Percentiles rank a stretch among this genome's conserved stretches.
Conservation (phyloP, 2,329 filamentous ascomycete species). For the Chrysoporthe puriensis region DNA sequence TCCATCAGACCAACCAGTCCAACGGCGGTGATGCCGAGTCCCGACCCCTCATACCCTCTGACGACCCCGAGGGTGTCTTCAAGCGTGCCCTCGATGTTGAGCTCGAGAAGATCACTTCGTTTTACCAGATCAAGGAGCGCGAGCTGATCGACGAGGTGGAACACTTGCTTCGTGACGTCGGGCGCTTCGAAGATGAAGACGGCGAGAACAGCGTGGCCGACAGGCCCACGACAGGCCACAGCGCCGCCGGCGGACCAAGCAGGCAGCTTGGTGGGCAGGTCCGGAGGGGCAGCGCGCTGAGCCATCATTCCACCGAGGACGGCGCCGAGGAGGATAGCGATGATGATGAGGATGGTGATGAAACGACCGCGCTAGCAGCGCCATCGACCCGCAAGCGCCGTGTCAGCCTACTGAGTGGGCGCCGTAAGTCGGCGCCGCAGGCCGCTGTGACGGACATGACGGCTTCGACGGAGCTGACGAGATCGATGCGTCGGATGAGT, state of each 20-base stretch:
- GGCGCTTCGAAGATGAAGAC: constrained; percentile 62
- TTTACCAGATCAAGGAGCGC: constrained; percentile 86
- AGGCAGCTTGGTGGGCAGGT: constrained; percentile 31
- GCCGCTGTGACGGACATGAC: constrained; percentile 58
- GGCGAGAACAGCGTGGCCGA: constrained; percentile 34
- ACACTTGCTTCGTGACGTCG: constrained; percentile 74
- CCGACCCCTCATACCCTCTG: constrained; percentile 75
- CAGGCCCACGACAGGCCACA: constrained; percentile 33
- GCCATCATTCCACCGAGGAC: constrained; percentile 57
- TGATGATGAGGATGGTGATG: constrained; percentile 62
- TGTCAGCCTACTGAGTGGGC: constrained; percentile 43
- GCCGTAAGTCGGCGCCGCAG: constrained; percentile 43
- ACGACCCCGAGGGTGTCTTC: constrained; percentile 82
- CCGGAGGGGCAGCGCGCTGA: constrained; percentile 43
- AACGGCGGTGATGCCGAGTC: constrained; percentile 70
- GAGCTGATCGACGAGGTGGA: constrained; percentile 84
- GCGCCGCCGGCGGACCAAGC: constrained; percentile 34
- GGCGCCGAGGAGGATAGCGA: constrained; percentile 67
- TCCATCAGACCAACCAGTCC: constrained; percentile 63
- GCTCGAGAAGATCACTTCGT: constrained; percentile 90
- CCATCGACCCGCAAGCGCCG: constrained; percentile 52
- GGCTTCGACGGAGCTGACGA: constrained; percentile 63
- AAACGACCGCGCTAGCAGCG: constrained; percentile 59
- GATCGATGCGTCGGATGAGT: constrained; percentile 65
- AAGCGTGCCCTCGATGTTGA: constrained; percentile 81